These are phyloP conservation scores for Durotheca rogersii DNA, from an alignment of 495 filamentous ascomycete species.

Conservation along the genomic window DNA sequence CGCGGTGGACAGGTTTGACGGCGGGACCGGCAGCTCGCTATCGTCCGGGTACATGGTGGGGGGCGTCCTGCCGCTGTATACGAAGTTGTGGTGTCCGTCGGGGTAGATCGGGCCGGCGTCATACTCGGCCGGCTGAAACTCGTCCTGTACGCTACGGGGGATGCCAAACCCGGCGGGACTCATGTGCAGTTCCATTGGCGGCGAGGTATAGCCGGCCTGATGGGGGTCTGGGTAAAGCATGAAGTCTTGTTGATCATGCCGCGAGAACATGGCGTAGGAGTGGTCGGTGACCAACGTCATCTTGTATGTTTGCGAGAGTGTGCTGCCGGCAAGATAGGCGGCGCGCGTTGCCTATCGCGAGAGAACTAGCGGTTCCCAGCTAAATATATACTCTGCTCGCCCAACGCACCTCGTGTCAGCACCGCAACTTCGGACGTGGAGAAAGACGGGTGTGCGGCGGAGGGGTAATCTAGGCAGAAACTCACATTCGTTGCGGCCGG, in stretches of 20 bases:
- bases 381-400: no score
- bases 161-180: slow-evolving; percentile 43
- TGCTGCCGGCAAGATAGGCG: no score
- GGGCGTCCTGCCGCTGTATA: slow-evolving; percentile 40
- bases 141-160: slow-evolving; percentile 43
- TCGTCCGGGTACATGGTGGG: slow-evolving; percentile 49
- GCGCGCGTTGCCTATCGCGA: no score
- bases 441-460: slow-evolving; percentile 4
- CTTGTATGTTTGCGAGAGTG: no score
- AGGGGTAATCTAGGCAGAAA: no score
- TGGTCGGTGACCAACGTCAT: slow-evolving; percentile 36
- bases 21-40: slow-evolving; percentile 48
- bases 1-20: slow-evolving; percentile 67
- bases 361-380: slow-evolving; percentile 17
- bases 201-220: slow-evolving; percentile 37
- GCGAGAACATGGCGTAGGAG: slow-evolving; percentile 37
- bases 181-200: slow-evolving; percentile 45
- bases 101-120: slow-evolving; percentile 36
- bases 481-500: slow-evolving; percentile 33
- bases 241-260: slow-evolving; percentile 40
- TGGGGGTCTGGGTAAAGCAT: slow-evolving; percentile 49
- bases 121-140: slow-evolving; percentile 41
- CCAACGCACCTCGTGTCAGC: slow-evolving; percentile 22
- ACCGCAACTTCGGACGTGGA: slow-evolving; percentile 15
- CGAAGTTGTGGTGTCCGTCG: slow-evolving; percentile 39